These are phyloP conservation scores for Fibroporia radiculosa DNA, from an alignment of 768 basidiomycete genomes.

Conservation along the genomic window DNA sequence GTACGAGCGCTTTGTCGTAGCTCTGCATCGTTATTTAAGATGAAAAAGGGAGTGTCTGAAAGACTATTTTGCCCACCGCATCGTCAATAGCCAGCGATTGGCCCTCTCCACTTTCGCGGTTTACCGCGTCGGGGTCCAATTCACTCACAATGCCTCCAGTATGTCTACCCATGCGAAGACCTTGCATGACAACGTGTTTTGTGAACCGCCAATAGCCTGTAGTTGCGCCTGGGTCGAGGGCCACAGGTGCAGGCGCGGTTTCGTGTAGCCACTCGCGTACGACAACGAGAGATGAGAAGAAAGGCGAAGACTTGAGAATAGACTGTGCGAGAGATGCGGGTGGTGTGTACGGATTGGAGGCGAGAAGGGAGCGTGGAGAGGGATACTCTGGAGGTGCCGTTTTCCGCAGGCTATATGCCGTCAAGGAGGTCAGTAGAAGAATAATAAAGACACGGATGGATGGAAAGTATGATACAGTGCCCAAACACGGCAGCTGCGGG, in stretches of 20 bases:
- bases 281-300: conserved; percentile 69
- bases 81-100: conserved; percentile 67
- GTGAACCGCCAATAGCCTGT: conserved; percentile 85
- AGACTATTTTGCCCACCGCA: conserved; percentile 59
- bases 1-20: conserved; percentile 71
- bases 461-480: too few relatives aligned
- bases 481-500: too few relatives aligned
- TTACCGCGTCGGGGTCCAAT: conserved; percentile 78
- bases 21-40: conserved; percentile 36
- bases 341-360: conserved; percentile 77
- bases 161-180: conserved; percentile 40
- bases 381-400: conserved; percentile 41
- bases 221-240: conserved; percentile 58
- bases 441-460: neutral
- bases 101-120: conserved; percentile 39
- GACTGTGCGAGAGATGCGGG: conserved; percentile 68
- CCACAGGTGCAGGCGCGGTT: conserved; percentile 57
- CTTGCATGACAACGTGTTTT: conserved; percentile 64
- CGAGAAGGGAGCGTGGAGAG: conserved; percentile 47
- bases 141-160: conserved; percentile 47
- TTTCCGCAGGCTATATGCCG: conserved; percentile 51
- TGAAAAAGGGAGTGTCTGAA: neutral
- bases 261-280: conserved; percentile 89
- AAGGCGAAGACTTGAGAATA: conserved; percentile 57
- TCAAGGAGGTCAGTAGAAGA: neutral